These are phyloP conservation scores for Cyclotella baltica DNA, from an alignment of 108 stramenopile genomes.

Conservation along the genomic window DNA sequence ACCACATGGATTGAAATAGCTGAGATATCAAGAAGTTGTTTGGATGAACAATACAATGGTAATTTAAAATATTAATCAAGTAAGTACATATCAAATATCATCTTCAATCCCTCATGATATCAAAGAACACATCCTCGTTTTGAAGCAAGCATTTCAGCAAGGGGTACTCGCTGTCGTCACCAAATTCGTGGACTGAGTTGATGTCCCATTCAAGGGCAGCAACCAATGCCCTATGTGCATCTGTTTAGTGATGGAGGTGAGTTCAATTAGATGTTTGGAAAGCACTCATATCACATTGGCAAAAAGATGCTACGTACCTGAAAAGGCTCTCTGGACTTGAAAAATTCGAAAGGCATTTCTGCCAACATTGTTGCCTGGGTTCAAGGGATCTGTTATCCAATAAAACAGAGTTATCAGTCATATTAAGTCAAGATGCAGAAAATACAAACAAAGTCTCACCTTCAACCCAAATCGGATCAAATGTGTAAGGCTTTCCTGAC, in stretches of 20 bases:
- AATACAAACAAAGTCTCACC: neutral
- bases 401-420: neutral
- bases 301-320: too few relatives aligned
- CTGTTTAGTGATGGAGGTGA: too few relatives aligned
- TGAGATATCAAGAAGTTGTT: too few relatives aligned
- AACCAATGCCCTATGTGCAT: constrained; percentile 84
- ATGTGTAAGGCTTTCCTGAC: constrained; percentile 67
- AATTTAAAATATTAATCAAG: too few relatives aligned
- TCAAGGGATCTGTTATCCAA: constrained; percentile 72
- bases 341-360: constrained; percentile 94
- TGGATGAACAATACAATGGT: too few relatives aligned
- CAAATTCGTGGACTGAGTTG: constrained; percentile 58
- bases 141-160: constrained; percentile 84
- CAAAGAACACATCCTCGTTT: constrained; percentile 77
- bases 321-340: constrained; percentile 88
- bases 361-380: constrained; percentile 91
- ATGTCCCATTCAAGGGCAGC: constrained; percentile 89
- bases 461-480: constrained; percentile 95
- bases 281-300: too few relatives aligned
- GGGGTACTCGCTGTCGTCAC: constrained; percentile 72
- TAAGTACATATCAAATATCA: too few relatives aligned
- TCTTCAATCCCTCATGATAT: neutral
- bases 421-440: neutral
- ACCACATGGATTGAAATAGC: too few relatives aligned
- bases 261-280: too few relatives aligned